Evolutionary conservation across 2,329 filamentous ascomycete genomes (phyloP).

Genomic region (Xylaria sp.): DNA sequence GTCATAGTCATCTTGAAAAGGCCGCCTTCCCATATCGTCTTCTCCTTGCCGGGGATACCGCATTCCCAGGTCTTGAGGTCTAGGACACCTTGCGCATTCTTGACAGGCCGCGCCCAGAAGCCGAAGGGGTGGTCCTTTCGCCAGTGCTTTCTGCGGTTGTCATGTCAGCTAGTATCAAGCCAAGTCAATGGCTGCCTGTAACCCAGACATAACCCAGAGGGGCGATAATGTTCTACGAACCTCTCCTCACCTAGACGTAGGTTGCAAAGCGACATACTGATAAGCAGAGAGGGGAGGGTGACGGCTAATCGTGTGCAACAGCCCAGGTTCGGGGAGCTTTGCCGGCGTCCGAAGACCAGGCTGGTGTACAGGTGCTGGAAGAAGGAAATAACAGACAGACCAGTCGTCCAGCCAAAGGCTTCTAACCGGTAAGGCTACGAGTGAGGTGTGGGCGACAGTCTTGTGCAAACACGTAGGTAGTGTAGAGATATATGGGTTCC

Average conservation of each 20-base stretch:
- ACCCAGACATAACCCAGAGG: not conserved
- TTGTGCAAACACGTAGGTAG: too few species aligned
- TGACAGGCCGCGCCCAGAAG: constrained; percentile 89
- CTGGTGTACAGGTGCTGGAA: too few species aligned
- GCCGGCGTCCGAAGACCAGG: too few species aligned
- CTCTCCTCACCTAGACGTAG: constrained; percentile 89
- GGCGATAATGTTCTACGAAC: constrained; percentile 53
- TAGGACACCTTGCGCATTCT: constrained; percentile 78
- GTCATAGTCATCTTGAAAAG: constrained; percentile 91
- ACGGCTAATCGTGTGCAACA: not conserved
- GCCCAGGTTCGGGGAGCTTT: not conserved
- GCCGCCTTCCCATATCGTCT: constrained; percentile 98
- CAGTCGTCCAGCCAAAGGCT: too few species aligned
- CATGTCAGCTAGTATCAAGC: constrained; percentile 19
- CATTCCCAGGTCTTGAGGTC: constrained; percentile 98
- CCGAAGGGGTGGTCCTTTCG: constrained; percentile 95
- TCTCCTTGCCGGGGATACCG: constrained; percentile 92
- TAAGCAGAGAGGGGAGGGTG: not conserved
- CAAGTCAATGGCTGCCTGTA: not conserved
- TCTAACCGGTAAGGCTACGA: too few species aligned
- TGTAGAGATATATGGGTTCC: too few species aligned
- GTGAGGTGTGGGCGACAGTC: too few species aligned
- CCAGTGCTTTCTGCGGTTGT: constrained; percentile 81
- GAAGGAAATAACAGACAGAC: too few species aligned
- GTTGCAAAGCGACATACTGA: constrained; percentile 80